Evolutionary conservation across 106 monocot genomes (phyloP), one percentile per base, ranked within the genome.

Genomic region (Chionographis japonica): DNA sequence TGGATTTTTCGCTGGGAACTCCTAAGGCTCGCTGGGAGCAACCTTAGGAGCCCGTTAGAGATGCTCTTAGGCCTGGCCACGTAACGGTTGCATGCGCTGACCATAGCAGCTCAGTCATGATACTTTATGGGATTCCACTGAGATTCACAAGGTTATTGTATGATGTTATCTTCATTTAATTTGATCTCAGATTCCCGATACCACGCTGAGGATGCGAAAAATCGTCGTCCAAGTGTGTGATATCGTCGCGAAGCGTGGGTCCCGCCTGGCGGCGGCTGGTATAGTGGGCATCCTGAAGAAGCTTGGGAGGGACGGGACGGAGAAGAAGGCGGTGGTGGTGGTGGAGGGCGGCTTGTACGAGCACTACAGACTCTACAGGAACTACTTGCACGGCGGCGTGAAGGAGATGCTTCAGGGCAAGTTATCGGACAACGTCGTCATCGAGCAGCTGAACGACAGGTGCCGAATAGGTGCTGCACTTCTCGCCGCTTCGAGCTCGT

Each of bases 191-290:
- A 77, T 87, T 4, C 5, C 54, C 10, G 57, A 72, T 50, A 77
- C 87, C 11, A 60, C 84, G 11, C 52, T 91, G 6, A 72, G 80
- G 35, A 79, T 77, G 19, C 62, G 91, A 38, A 75, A 84, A 74
- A 49, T 81, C n/a, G 75, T 84, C 12, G 71, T 84, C 2, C 61
- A 77, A 62, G 50, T 87, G 13, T 84, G 87, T 15, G 79, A 84
- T 37, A 81, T 84, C n/a, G 63, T 91, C 37, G 62, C 81, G 2
- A 81, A 61, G 56, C 76, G 91, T 11, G 79, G 78, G 2, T 87
- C 87, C 12, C 83, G 81, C 3, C 60, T 90, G 40, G 80, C 83
- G 7, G 86, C 83, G 0, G 90, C 90, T 11, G 90, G 83, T 2
- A 69, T 91, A 27, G 76, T 63, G 0, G 91, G 91, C 17, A 75